Conservation (phyloP, 1,284 basidiomycete species). For the Leccinum discolor region DNA sequence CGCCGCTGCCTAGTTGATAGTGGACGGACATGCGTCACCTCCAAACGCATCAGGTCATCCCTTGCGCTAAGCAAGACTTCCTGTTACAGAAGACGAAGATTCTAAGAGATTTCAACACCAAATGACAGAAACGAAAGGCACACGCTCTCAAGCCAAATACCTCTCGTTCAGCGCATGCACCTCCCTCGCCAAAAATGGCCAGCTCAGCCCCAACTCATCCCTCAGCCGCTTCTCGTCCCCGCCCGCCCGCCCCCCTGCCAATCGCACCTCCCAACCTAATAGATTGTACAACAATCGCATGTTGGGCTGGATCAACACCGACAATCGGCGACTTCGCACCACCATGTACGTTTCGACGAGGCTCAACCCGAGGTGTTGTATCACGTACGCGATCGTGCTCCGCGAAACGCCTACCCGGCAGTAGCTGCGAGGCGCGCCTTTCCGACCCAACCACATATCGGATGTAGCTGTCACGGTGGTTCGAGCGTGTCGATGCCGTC, state of each 20-base stretch:
- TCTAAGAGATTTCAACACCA: too few relatives aligned
- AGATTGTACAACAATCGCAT: background rate
- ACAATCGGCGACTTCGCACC: background rate
- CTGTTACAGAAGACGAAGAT: too few relatives aligned
- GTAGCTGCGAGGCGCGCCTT: conserved; percentile 9
- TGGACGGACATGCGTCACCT: too few relatives aligned
- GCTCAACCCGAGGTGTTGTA: background rate
- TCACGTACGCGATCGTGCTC: background rate
- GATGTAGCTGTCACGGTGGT: background rate
- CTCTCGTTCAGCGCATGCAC: background rate
- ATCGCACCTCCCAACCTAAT: background rate
- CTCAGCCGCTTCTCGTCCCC: background rate
- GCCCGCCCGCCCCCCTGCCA: background rate
- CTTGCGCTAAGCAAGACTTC: background rate
- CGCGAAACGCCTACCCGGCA: background rate
- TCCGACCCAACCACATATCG: background rate
- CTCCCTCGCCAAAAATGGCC: background rate
- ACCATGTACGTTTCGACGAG: background rate
- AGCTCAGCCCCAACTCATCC: background rate
- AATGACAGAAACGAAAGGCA: too few relatives aligned
- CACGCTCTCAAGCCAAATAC: background rate
- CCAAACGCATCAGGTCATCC: too few relatives aligned
- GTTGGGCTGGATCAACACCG: background rate
- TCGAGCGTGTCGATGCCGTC: conserved; percentile 2
- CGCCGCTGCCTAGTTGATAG: too few relatives aligned